These are phyloP conservation scores for Plasmodium billcollinsi DNA, from an alignment of 169 alveolate genomes.

Conservation along the genomic window DNA sequence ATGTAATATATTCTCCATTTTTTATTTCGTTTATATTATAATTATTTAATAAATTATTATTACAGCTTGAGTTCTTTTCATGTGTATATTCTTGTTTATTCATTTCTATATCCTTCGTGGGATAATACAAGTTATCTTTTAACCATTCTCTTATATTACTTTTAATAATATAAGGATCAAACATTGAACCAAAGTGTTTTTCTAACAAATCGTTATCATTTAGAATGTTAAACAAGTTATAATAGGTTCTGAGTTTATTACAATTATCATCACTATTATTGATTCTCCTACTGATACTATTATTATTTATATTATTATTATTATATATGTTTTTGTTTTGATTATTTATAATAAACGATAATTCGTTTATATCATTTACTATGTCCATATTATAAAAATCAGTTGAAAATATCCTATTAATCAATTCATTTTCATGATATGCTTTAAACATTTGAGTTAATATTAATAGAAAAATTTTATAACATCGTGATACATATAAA, in stretches of 20 bases:
- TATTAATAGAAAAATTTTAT: constrained; percentile 49
- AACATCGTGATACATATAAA: constrained; percentile 52
- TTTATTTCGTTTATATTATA: background rate
- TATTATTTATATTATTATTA: no score
- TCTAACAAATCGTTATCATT: constrained; percentile 6
- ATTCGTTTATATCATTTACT: background rate
- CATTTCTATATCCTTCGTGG: background rate
- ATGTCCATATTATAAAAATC: background rate
- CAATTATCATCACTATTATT: background rate
- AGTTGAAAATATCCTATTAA: constrained; percentile 13
- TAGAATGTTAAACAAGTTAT: constrained; percentile 16
- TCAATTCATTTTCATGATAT: background rate
- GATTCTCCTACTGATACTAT: no score
- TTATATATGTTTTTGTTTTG: background rate
- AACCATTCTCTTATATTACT: constrained; percentile 4
- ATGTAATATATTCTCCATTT: background rate
- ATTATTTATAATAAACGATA: no score
- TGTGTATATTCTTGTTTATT: background rate
- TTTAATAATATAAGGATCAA: background rate
- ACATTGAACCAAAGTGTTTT: background rate
- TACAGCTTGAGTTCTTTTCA: background rate
- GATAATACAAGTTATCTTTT: background rate
- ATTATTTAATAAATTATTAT: background rate
- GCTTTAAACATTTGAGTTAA: constrained; percentile 15
- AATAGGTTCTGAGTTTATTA: background rate